phyloP scores from a whole-genome alignment of 73 alveolate genomes.

The Paramecium caudatum region DNA sequence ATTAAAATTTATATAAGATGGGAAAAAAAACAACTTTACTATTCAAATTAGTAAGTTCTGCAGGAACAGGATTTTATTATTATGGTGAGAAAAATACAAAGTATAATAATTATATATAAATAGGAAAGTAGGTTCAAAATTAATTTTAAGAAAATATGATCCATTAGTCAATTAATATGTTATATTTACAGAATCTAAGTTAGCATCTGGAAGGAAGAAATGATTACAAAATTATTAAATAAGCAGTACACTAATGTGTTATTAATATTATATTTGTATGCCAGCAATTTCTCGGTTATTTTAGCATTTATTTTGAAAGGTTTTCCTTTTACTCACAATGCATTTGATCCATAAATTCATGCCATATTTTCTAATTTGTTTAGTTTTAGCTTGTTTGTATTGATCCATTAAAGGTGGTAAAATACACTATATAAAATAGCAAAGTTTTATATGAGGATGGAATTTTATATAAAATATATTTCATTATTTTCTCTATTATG shows the following conservation, averaged over 20 bases:
- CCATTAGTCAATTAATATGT: conserved; percentile 75
- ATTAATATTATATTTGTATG: no score
- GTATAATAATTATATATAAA: not conserved
- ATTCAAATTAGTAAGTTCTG: conserved; percentile 72
- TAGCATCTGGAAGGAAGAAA: conserved; percentile 77
- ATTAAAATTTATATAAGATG: conserved; percentile 69
- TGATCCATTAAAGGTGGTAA: no score
- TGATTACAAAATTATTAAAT: not conserved
- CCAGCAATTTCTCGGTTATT: no score
- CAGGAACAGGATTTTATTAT: conserved; percentile 76
- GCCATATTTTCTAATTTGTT: no score
- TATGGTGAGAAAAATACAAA: conserved; percentile 73
- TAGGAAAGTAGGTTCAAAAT: conserved; percentile 7
- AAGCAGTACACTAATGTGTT: not conserved
- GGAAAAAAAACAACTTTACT: conserved; percentile 73
- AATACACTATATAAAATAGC: no score
- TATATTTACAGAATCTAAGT: conserved; percentile 71
- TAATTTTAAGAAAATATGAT: conserved; percentile 75
- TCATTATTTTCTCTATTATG: conserved; percentile 35
- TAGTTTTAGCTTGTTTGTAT: no score
- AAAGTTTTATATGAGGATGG: no score
- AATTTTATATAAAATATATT: not conserved
- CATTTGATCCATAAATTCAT: no score
- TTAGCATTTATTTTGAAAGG: no score
- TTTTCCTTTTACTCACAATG: no score